These are phyloP conservation scores for Platanus orientalis DNA, from an alignment of 164 flowering plant genomes.

Conservation along the genomic window DNA sequence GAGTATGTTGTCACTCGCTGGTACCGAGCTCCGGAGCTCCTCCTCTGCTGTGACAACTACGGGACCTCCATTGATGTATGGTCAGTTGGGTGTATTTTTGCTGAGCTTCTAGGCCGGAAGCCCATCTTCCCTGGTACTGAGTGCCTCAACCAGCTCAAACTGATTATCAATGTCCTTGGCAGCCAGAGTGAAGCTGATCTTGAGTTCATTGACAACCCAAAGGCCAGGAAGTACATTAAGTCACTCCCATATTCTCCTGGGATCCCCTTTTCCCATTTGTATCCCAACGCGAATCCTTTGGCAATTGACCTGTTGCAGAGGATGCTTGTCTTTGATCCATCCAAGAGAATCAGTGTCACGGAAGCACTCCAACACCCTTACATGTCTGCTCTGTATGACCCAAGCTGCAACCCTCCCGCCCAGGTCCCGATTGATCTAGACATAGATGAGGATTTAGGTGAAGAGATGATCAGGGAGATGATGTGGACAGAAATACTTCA, in stretches of 20 bases:
- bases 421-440: slow-evolving; percentile 78
- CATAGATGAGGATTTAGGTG: slow-evolving; percentile 71
- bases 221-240: slow-evolving; percentile 66
- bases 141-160: slow-evolving; percentile 83
- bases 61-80: slow-evolving; percentile 94
- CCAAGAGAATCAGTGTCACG: slow-evolving; percentile 79
- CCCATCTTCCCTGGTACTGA: slow-evolving; percentile 91
- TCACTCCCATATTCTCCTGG: slow-evolving; percentile 60
- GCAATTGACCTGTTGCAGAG: slow-evolving; percentile 77
- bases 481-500: slow-evolving; percentile 86
- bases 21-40: slow-evolving; percentile 95
- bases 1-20: slow-evolving; percentile 97
- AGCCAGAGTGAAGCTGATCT: slow-evolving; percentile 71
- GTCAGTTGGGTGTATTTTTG: slow-evolving; percentile 97
- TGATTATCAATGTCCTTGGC: slow-evolving; percentile 78
- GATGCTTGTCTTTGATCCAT: slow-evolving; percentile 89
- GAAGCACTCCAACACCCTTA: slow-evolving; percentile 90
- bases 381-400: slow-evolving; percentile 73
- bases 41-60: slow-evolving; percentile 89
- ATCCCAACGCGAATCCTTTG: slow-evolving; percentile 68
- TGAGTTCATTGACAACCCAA: slow-evolving; percentile 75
- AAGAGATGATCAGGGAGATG: slow-evolving; percentile 77
- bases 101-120: slow-evolving; percentile 85
- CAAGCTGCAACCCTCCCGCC: slow-evolving; percentile 62
- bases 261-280: slow-evolving; percentile 52